Base-by-base conservation (phyloP, 768 basidiomycete species). In the Tylopilus intermedius region DNA sequence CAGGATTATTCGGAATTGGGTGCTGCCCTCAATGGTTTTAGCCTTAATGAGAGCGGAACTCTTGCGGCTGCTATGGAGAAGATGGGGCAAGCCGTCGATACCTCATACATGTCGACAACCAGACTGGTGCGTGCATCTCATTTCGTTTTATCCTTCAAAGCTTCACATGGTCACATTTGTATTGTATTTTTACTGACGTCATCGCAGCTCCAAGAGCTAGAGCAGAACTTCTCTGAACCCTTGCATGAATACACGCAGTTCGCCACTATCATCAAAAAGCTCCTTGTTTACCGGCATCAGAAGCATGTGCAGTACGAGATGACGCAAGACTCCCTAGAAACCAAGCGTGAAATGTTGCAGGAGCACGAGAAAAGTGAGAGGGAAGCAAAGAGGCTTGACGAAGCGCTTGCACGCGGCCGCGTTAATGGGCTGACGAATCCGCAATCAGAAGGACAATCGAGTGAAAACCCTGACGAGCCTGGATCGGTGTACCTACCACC, bases 221-320 rank as follows among this genome's bases (percentile, higher is more conserved):
- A 98, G 68, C 84, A 92, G 67, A 88, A 85, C 63, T 96, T 92
- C 81, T 91, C 92, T 27, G 96, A 99, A 66, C 96, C 96, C 8
- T 72, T 98, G 45, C 90, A 95, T 61, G 94, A 97, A 67, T 98
- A 98, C 70, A 74, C 86, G 49, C 96, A 98, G 69, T 99, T 98
- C 67, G 91, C 90, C 11, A 75, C 79, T 18, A 94, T 97, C 64
- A 98, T 99, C 74, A 94, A 92, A 78, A 89, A 89, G 64, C 74
- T 98, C 32, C 83, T 99, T 44, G 83, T 84, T 0, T 99, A 94
- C 72, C 89, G 96, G 40, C 95, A 98, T 67, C 93, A 94, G 72
- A 98, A 98, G 71, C 94, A 99, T 57, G 88, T 94, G 8, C 96
- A 99, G 67, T 94, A 87, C 63, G 96, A 99, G 71, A 89, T 96